Evolutionary conservation across 768 basidiomycete genomes (phyloP), one percentile per base, ranked within the genome.

Genomic region (Suillus plorans): DNA sequence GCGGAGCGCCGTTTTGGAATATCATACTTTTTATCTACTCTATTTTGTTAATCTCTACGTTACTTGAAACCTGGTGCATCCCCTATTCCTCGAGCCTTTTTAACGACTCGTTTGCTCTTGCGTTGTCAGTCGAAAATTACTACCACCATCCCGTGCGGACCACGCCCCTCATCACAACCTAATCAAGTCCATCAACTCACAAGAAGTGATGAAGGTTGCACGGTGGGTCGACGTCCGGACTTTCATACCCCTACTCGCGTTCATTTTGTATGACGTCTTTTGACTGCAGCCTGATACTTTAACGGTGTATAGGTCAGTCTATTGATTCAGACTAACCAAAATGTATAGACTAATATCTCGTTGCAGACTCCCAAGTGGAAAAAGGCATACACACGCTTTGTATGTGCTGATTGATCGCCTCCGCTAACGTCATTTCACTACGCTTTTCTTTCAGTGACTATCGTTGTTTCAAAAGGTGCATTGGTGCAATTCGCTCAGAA

Each of bases 401-500:
- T 47, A n/a, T 34, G 20, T n/a, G 36, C 22, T 62, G 34, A 47
- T 39, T 22, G 34, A 62, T 57, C 39, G 42, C 47, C 53, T 28
- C 22, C 45, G 57, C 22, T 39, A 22, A 49, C n/a, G 25, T n/a
- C 28, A 52, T 60, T 37, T 61, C 25, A 22, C 28, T 53, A 44
- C 28, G n/a, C n/a, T 18, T 52, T 45, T 61, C 20, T 59, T 50
- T 22, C 67, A 93, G 91, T 72, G 86, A 93, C 72, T 94, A 93
- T 70, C 82, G 83, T 2, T 85, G 82, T 8, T 83, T 94, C 16
- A 92, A 92, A 75, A 88, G 85, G 67, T 80, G 81, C 16, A 88
- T 93, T 34, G 79, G 79, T 16, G 81, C 81, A 2, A 85, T 92
- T 62, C 82, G 82, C 37, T 77, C 76, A 63, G 75, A 74, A 0